phyloP scores from a whole-genome alignment of 2,329 filamentous ascomycete genomes.

The Cryphonectria nitschkei region DNA sequence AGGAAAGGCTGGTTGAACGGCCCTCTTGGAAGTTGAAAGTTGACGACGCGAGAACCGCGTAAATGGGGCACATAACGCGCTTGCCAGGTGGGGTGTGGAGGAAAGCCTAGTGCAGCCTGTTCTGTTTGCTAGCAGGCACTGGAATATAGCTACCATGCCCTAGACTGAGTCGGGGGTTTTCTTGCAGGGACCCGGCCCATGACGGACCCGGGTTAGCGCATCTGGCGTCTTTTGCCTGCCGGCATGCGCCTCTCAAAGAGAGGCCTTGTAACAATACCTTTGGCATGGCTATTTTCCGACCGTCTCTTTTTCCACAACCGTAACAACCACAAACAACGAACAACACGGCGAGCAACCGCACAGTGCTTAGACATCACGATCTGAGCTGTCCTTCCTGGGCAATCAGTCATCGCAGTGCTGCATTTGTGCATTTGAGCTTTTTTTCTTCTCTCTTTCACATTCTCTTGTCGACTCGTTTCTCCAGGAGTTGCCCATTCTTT shows the following conservation, averaged over 20 bases:
- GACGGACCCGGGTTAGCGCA: background rate
- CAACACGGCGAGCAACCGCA: background rate
- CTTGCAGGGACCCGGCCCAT: background rate
- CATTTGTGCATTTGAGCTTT: background rate
- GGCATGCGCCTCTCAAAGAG: background rate
- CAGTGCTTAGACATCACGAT: background rate
- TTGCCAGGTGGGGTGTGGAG: background rate
- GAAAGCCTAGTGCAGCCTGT: background rate
- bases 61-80: conserved; percentile 15
- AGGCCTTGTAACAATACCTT: background rate
- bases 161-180: background rate
- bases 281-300: background rate
- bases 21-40: conserved; percentile 10
- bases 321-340: background rate
- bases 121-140: background rate
- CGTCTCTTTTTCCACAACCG: background rate
- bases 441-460: background rate
- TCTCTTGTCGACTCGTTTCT: background rate
- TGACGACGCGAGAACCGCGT: conserved; percentile 20
- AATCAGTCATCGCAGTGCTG: background rate
- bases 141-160: background rate
- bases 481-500: background rate
- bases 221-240: background rate
- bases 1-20: background rate
- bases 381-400: background rate